Percentiles rank a stretch among this genome's conserved stretches.
Evolutionary conservation across 2,329 filamentous ascomycete species (phyloP).

Genomic region (Purpureocillium takamizusanense): DNA sequence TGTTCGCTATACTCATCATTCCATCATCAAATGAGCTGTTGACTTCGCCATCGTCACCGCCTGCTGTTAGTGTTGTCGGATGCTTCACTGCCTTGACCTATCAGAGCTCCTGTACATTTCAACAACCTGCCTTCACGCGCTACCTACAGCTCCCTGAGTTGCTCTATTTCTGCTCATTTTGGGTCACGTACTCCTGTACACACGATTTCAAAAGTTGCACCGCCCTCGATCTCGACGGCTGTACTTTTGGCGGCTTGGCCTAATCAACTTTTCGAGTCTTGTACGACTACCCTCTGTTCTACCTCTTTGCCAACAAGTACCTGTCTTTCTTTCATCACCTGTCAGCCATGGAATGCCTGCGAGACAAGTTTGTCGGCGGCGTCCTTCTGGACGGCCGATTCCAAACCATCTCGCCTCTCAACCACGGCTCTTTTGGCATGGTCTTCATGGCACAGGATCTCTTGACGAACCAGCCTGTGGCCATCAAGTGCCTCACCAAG

Average conservation of each 20-base stretch:
- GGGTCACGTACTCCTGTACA: constrained; percentile 4
- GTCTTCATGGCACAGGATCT: constrained; percentile 87
- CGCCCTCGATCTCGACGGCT: not conserved
- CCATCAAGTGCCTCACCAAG: constrained; percentile 95
- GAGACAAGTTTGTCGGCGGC: constrained; percentile 70
- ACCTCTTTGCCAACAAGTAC: constrained; percentile 5
- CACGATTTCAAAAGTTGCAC: constrained; percentile 2
- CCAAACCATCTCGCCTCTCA: constrained; percentile 84
- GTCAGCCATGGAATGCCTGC: constrained; percentile 69
- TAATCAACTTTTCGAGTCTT: constrained; percentile 9
- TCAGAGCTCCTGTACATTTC: constrained; percentile 24
- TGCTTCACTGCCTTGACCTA: constrained; percentile 13
- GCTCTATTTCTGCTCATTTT: constrained; percentile 7
- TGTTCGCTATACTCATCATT: constrained; percentile 22
- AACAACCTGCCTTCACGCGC: constrained; percentile 9
- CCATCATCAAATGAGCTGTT: constrained; percentile 34
- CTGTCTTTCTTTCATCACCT: constrained; percentile 7
- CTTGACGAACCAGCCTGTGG: constrained; percentile 68
- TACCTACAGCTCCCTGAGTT: constrained; percentile 8
- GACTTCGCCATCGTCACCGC: constrained; percentile 19
- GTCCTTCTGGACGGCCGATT: constrained; percentile 83
- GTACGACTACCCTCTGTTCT: constrained; percentile 19
- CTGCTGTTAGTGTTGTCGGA: constrained; percentile 9
- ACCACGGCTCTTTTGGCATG: constrained; percentile 98
- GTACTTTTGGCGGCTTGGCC: not conserved